These are phyloP conservation scores for Otatea glauca DNA, from an alignment of 176 grass and related monocot species.

Conservation along the genomic window DNA sequence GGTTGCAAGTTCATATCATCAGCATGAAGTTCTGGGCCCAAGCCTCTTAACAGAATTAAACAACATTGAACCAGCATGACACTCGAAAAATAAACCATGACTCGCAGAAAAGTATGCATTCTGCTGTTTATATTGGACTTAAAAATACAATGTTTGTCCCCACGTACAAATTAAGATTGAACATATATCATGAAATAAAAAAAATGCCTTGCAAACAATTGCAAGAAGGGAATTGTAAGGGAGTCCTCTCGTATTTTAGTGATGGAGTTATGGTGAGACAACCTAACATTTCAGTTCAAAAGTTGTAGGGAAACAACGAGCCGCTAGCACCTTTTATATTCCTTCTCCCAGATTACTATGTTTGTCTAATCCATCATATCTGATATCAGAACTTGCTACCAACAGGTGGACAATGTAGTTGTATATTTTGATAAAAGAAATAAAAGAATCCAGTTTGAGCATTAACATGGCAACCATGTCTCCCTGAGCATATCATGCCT, in stretches of 20 bases:
- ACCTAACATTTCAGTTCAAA: slow-evolving; percentile 19
- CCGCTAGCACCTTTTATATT: background rate
- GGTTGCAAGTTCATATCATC: slow-evolving; percentile 10
- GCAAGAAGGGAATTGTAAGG: background rate
- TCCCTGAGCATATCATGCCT: background rate
- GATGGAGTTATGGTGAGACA: background rate
- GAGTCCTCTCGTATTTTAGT: background rate
- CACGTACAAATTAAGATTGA: background rate
- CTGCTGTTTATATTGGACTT: background rate
- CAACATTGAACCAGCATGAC: background rate
- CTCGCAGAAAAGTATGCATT: background rate
- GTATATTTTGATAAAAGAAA: background rate
- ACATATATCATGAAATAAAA: background rate
- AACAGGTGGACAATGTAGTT: background rate
- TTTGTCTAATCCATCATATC: background rate
- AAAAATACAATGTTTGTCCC: background rate
- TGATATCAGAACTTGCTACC: background rate
- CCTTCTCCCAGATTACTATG: background rate
- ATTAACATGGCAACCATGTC: background rate
- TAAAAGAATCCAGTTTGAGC: background rate
- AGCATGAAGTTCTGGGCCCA: background rate
- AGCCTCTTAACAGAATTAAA: slow-evolving; percentile 9
- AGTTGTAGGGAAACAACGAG: background rate
- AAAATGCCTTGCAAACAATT: background rate
- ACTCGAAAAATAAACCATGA: background rate